Percentiles rank a stretch among this genome's conserved stretches.
Conservation (phyloP, 257 asterid genomes). For the Galeopsis tetrahit region DNA sequence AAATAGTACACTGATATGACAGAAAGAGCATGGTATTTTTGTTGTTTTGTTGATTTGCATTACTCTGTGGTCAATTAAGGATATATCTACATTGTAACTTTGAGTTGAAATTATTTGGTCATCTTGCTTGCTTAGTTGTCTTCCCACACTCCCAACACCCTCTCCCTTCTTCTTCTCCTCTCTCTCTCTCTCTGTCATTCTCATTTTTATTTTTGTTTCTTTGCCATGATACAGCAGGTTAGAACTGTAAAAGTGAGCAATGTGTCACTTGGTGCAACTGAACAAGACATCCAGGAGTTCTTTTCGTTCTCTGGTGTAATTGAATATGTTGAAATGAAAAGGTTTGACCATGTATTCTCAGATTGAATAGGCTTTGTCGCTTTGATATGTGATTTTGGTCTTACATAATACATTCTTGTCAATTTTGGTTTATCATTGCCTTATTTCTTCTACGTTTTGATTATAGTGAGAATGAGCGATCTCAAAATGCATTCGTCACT, state of each 20-base stretch:
- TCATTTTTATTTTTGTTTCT: background rate
- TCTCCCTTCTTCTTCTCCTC: background rate
- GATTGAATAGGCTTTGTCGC: conserved; percentile 20
- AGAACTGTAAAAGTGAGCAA: conserved; percentile 72
- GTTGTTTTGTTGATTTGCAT: background rate
- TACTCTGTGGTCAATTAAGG: background rate
- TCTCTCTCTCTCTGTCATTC: background rate
- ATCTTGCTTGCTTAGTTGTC: background rate
- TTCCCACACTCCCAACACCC: background rate
- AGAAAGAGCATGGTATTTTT: background rate
- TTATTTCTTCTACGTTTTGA: conserved; percentile 18
- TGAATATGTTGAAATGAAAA: conserved; percentile 60
- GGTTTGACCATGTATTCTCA: conserved; percentile 42
- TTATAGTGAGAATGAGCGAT: conserved; percentile 60
- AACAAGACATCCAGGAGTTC: conserved; percentile 71
- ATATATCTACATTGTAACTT: background rate
- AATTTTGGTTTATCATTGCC: conserved; percentile 14
- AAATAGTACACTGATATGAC: background rate
- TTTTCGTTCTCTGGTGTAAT: conserved; percentile 77
- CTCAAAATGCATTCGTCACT: conserved; percentile 66
- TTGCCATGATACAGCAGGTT: conserved; percentile 42
- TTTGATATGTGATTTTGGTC: conserved; percentile 8
- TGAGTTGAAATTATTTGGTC: conserved; percentile 21
- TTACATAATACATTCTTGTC: conserved; percentile 8
- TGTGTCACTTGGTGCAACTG: conserved; percentile 65